Conservation (phyloP, 257 asterid species). For the Salvia splendens region DNA sequence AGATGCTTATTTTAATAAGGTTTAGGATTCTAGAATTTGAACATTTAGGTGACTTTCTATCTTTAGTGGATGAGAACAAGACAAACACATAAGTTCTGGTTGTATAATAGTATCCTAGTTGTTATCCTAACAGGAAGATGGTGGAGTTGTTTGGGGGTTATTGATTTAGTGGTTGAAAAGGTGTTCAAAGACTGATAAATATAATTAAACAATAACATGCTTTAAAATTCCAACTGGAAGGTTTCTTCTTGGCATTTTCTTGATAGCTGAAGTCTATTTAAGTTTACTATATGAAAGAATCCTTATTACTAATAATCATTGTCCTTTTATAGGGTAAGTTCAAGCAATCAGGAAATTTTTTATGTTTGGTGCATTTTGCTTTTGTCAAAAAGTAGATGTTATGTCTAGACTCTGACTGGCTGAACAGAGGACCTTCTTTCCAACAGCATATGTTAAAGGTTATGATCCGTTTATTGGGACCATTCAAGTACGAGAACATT, state of each 20-base stretch:
- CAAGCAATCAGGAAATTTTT: slow-evolving; percentile 4
- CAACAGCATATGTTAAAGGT: slow-evolving; percentile 13
- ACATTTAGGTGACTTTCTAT: slow-evolving; percentile 21
- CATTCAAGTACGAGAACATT: not conserved
- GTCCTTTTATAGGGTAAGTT: not conserved
- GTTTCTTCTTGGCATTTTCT: slow-evolving; percentile 37
- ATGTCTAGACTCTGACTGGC: slow-evolving; percentile 19
- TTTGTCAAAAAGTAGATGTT: slow-evolving; percentile 27
- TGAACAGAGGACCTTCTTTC: slow-evolving; percentile 19
- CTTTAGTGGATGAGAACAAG: slow-evolving; percentile 1
- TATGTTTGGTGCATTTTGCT: slow-evolving; percentile 23
- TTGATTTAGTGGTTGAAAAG: slow-evolving; percentile 41
- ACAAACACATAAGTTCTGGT: slow-evolving; percentile 24
- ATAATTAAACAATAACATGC: slow-evolving; percentile 20
- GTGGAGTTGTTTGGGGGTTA: slow-evolving; percentile 37
- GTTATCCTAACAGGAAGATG: slow-evolving; percentile 20
- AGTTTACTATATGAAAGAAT: no score
- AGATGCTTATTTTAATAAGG: not conserved
- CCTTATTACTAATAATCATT: not conserved
- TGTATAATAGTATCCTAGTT: not conserved
- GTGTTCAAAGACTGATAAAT: slow-evolving; percentile 20
- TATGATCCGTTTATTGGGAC: not conserved
- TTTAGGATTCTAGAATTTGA: not conserved
- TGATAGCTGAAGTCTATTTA: slow-evolving; percentile 14
- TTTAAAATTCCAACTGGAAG: slow-evolving; percentile 29